Evolutionary conservation across 352 stramenopile genomes (phyloP).

Genomic region (Plasmopara halstedii): DNA sequence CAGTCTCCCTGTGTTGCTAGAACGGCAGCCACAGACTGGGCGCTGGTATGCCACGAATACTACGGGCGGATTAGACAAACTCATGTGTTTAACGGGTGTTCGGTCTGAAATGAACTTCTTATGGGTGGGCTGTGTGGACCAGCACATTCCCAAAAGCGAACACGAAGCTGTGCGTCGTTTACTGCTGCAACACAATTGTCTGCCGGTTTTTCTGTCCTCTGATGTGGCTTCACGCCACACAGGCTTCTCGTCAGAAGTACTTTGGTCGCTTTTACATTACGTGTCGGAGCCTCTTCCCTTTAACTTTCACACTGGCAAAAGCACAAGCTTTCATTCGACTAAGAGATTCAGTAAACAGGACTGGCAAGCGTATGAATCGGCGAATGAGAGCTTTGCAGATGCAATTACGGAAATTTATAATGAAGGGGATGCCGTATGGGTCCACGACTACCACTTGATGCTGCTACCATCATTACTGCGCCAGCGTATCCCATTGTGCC

Average conservation of each 20-base stretch:
- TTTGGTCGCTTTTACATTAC: constrained; percentile 91
- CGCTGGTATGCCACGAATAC: constrained; percentile 81
- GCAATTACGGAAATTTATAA: constrained; percentile 83
- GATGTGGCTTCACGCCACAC: constrained; percentile 83
- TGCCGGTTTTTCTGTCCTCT: constrained; percentile 80
- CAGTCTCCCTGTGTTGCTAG: constrained; percentile 67
- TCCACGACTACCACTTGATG: constrained; percentile 90
- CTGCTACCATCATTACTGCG: constrained; percentile 77
- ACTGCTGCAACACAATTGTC: constrained; percentile 79
- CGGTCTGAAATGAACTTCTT: constrained; percentile 62
- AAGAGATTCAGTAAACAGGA: constrained; percentile 86
- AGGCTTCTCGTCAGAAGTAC: constrained; percentile 83
- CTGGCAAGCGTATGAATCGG: constrained; percentile 84
- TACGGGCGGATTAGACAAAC: constrained; percentile 78
- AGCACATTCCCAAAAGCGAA: constrained; percentile 78
- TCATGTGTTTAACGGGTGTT: constrained; percentile 73
- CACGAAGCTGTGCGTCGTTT: constrained; percentile 64
- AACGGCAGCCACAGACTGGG: constrained; percentile 66
- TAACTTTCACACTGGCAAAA: constrained; percentile 29
- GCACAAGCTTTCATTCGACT: constrained; percentile 37
- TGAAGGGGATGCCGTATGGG: constrained; percentile 83
- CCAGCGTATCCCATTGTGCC: constrained; percentile 55
- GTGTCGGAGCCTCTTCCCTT: constrained; percentile 64
- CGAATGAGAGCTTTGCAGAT: constrained; percentile 82
- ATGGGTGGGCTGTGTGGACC: constrained; percentile 87